These are phyloP conservation scores for Backusella sp. DNA, from an alignment of 192 early-diverging fungal species.

Conservation along the genomic window DNA sequence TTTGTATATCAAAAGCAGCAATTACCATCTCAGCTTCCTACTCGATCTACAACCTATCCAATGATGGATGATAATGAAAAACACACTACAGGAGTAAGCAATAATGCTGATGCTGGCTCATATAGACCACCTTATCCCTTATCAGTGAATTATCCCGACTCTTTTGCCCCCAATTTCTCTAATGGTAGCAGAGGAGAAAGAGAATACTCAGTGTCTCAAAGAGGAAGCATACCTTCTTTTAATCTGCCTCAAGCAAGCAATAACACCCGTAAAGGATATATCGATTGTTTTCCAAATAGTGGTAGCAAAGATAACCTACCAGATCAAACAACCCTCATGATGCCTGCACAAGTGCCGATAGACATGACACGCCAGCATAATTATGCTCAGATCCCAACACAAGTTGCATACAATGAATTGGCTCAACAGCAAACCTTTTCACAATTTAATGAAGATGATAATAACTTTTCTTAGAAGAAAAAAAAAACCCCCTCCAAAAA, in stretches of 20 bases:
- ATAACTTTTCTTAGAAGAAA: neutral
- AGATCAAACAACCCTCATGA: neutral
- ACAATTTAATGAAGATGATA: neutral
- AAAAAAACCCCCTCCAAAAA: neutral
- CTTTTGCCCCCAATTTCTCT: neutral
- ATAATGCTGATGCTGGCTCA: neutral
- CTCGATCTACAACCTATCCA: slow-evolving; percentile 3
- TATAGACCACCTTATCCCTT: neutral
- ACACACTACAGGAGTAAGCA: neutral
- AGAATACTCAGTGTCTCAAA: neutral
- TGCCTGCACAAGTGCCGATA: neutral
- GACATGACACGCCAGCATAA: neutral
- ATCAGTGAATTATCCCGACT: neutral
- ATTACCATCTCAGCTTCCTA: neutral
- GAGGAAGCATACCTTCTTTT: neutral
- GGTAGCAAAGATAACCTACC: neutral
- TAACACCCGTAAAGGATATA: neutral
- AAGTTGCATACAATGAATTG: neutral
- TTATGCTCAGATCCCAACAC: neutral
- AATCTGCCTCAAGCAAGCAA: neutral
- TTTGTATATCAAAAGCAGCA: neutral
- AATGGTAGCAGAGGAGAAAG: neutral
- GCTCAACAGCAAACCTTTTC: neutral
- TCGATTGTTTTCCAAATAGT: neutral
- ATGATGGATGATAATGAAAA: neutral